Conservation (phyloP, 768 basidiomycete genomes). For the Tricholoma saponaceum region DNA sequence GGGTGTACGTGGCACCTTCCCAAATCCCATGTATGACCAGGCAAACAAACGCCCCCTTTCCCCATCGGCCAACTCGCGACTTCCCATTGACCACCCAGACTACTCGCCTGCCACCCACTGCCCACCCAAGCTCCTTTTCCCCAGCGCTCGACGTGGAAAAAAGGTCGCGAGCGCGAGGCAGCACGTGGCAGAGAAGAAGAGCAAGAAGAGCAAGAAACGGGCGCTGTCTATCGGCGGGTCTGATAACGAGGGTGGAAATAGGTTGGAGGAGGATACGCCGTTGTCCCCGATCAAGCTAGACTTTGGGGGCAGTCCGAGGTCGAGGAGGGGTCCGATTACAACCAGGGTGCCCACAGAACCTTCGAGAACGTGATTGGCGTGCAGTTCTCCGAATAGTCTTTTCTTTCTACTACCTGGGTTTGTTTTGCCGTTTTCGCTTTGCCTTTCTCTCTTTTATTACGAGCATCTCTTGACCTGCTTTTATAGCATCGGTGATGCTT, state of each 20-base stretch:
- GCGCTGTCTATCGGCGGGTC: conserved; percentile 16
- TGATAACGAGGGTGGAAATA: conserved; percentile 18
- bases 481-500: not conserved
- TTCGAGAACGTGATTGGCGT: not conserved
- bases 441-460: not conserved
- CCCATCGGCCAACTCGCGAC: conserved; percentile 42
- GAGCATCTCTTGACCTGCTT: not conserved
- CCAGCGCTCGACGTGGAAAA: conserved; percentile 18
- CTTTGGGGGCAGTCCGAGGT: conserved; percentile 15
- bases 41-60: conserved; percentile 35
- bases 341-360: not conserved
- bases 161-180: conserved; percentile 1
- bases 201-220: conserved; percentile 6
- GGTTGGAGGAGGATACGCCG: conserved; percentile 1
- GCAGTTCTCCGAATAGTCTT: not conserved
- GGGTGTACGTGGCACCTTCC: conserved; percentile 56
- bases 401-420: not conserved
- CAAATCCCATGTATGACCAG: conserved; percentile 59
- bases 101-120: conserved; percentile 55
- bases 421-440: not conserved
- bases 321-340: conserved; percentile 1
- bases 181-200: conserved; percentile 3
- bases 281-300: conserved; percentile 23
- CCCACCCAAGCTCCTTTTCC: conserved; percentile 57
- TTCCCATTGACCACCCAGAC: conserved; percentile 62